Evolutionary conservation across 352 stramenopile species (phyloP), one percentile per base, ranked within the genome.

Genomic region (Phytopythium mirpurense): DNA sequence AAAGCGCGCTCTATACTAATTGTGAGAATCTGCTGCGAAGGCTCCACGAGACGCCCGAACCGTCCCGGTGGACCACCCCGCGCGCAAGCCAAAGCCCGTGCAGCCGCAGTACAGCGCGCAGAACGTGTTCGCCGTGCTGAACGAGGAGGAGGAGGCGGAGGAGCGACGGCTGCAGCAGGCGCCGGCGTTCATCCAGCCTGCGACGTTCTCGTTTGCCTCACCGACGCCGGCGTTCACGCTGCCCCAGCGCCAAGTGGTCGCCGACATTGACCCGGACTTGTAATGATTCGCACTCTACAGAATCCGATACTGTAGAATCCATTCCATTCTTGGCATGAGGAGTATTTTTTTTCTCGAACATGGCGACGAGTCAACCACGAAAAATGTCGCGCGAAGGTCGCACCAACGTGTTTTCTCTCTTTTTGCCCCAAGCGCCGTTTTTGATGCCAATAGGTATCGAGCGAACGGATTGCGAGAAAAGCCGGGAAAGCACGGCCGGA

Each of bases 71-170:
- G 70, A 70, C 43, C 57, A 68, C n/a, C 58, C 40, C 19, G 21
- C 47, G 23, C 63, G 53, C 27, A 64, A 68, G 12, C 9, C 49
- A 5, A 77, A 68, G 58, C 37, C 51, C 14, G 51, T 74, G n/a
- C 58, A 73, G 36, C 62, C 50, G 10, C 56, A 76, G 34, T 79
- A 78, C 29, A 49, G 54, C 4, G 56, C 42, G 18, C 71, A 56
- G 46, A 91, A 91, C 46, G 73, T 86, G 1, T 91, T 87, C 58
- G 62, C 76, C 14, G 61, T 88, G 29, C 63, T 91, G 23, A 62
- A 88, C 38, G 54, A 82, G 15, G 78, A 70, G 10, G 71, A 84
- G 10, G 70, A 81, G n/a, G n/a, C n/a, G 27, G 56, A 75, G 34
- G 51, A 56, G 14, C 63, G 62, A 9, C 36, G 55, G 41, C 40